Evolutionary conservation across 352 stramenopile genomes (phyloP).

Genomic region (Phytophthora citricola): DNA sequence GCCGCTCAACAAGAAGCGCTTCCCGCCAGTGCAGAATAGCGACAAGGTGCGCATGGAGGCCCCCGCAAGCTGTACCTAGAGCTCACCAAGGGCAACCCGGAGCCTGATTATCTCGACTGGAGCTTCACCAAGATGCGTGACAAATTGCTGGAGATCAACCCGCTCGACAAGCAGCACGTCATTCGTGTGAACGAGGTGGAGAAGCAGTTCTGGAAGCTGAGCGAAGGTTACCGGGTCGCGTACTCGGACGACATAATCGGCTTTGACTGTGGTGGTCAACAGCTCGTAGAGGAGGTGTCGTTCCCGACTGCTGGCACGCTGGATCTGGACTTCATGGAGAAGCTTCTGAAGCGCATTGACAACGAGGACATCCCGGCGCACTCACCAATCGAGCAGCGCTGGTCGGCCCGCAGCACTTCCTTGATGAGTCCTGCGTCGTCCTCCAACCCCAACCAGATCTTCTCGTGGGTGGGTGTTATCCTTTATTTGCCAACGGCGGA

Average conservation of each 20-base stretch:
- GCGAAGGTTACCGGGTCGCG: slow-evolving; percentile 90
- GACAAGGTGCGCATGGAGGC: slow-evolving; percentile 76
- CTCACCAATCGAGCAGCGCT: slow-evolving; percentile 98
- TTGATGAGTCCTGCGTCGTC: slow-evolving; percentile 93
- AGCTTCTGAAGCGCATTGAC: slow-evolving; percentile 94
- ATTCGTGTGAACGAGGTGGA: slow-evolving; percentile 95
- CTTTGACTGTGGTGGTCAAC: slow-evolving; percentile 99
- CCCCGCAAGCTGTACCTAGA: slow-evolving; percentile 84
- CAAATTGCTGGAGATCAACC: slow-evolving; percentile 83
- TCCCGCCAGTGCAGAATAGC: slow-evolving; percentile 51
- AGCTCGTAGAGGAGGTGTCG: slow-evolving; percentile 98
- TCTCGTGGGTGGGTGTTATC: slow-evolving; percentile 98
- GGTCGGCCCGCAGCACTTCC: slow-evolving; percentile 92
- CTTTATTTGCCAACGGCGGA: slow-evolving; percentile 93
- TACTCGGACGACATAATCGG: slow-evolving; percentile 96
- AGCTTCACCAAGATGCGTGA: slow-evolving; percentile 87
- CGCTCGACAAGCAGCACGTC: slow-evolving; percentile 93
- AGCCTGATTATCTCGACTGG: slow-evolving; percentile 77
- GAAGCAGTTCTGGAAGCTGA: slow-evolving; percentile 96
- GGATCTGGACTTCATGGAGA: slow-evolving; percentile 95
- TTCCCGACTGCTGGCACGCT: slow-evolving; percentile 87
- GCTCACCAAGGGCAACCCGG: slow-evolving; percentile 59
- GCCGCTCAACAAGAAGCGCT: slow-evolving; percentile 44
- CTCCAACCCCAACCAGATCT: slow-evolving; percentile 69
- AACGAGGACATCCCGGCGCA: slow-evolving; percentile 93